These are phyloP conservation scores for Colletotrichum tofieldiae DNA, from an alignment of 2,329 filamentous ascomycete species.

Conservation along the genomic window DNA sequence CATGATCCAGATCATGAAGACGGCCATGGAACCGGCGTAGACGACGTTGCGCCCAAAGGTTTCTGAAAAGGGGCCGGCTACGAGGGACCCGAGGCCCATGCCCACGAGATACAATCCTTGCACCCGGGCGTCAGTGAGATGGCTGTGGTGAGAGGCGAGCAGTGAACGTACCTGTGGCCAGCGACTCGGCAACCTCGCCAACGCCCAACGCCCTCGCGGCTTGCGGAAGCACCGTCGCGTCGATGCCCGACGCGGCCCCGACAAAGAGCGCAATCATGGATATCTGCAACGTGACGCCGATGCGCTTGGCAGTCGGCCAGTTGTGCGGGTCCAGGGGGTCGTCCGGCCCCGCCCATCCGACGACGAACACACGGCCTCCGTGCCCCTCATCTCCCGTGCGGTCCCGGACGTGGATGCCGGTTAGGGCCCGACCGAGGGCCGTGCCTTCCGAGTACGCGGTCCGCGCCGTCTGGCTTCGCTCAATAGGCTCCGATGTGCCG, in stretches of 20 bases:
- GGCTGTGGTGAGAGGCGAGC: background rate
- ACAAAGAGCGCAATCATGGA: slow-evolving; percentile 66
- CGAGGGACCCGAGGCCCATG: slow-evolving; percentile 55
- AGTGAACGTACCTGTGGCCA: slow-evolving; percentile 58
- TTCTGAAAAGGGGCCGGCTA: slow-evolving; percentile 58
- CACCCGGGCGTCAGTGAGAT: background rate
- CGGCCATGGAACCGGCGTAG: slow-evolving; percentile 56
- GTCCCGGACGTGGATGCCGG: slow-evolving; percentile 51
- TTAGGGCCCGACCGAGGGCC: slow-evolving; percentile 50
- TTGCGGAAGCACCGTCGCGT: slow-evolving; percentile 63
- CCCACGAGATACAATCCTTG: slow-evolving; percentile 53
- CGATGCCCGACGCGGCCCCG: slow-evolving; percentile 67
- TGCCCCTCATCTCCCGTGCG: slow-evolving; percentile 46
- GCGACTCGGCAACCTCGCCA: slow-evolving; percentile 63
- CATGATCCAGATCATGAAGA: slow-evolving; percentile 63
- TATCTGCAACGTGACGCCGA: slow-evolving; percentile 59
- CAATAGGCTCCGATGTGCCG: background rate
- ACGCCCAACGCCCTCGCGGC: slow-evolving; percentile 63
- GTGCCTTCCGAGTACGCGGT: slow-evolving; percentile 27
- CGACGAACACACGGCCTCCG: slow-evolving; percentile 51
- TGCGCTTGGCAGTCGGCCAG: slow-evolving; percentile 57
- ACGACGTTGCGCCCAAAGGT: slow-evolving; percentile 57
- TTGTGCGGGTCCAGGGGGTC: slow-evolving; percentile 63
- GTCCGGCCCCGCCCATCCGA: slow-evolving; percentile 51
- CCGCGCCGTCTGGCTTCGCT: slow-evolving; percentile 12